Percentiles rank a stretch among this genome's conserved stretches.
Evolutionary conservation across 768 basidiomycete genomes (phyloP).

Genomic region (Leccinum boreale): DNA sequence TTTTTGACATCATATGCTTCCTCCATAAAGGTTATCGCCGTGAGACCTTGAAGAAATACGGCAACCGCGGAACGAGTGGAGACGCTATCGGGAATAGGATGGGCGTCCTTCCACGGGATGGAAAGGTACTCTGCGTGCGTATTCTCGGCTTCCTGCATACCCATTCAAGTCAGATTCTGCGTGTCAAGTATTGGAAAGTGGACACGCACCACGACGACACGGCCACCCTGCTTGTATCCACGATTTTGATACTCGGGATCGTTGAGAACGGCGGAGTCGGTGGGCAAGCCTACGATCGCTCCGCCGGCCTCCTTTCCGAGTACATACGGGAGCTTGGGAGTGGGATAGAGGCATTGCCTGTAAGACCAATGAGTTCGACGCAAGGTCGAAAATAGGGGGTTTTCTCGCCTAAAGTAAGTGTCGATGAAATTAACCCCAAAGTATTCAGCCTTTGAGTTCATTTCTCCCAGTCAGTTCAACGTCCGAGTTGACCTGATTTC

Average conservation of each 20-base stretch:
- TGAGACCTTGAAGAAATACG: slow-evolving; percentile 69
- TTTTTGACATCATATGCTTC: slow-evolving; percentile 84
- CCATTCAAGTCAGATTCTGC: not conserved
- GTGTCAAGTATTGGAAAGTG: not conserved
- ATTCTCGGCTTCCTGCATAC: slow-evolving; percentile 41
- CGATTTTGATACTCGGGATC: slow-evolving; percentile 62
- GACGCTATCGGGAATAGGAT: slow-evolving; percentile 61
- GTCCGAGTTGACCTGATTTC: not conserved
- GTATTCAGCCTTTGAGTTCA: slow-evolving; percentile 54
- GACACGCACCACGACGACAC: slow-evolving; percentile 62
- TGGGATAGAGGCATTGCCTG: slow-evolving; percentile 65
- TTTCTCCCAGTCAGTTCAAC: not conserved
- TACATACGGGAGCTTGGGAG: slow-evolving; percentile 54
- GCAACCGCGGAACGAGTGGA: slow-evolving; percentile 65
- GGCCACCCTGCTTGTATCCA: slow-evolving; percentile 63
- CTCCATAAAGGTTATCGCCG: slow-evolving; percentile 70
- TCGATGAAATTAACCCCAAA: slow-evolving; percentile 87
- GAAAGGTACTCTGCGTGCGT: slow-evolving; percentile 73
- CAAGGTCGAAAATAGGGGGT: not conserved
- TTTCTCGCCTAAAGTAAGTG: slow-evolving; percentile 67
- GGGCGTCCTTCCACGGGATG: slow-evolving; percentile 57
- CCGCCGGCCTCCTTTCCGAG: slow-evolving; percentile 83
- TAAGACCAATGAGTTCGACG: not conserved
- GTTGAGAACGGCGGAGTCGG: slow-evolving; percentile 55
- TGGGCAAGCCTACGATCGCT: slow-evolving; percentile 69